Evolutionary conservation across 805 yeast genomes (phyloP).

Genomic region (Zygoascus tannicola): DNA sequence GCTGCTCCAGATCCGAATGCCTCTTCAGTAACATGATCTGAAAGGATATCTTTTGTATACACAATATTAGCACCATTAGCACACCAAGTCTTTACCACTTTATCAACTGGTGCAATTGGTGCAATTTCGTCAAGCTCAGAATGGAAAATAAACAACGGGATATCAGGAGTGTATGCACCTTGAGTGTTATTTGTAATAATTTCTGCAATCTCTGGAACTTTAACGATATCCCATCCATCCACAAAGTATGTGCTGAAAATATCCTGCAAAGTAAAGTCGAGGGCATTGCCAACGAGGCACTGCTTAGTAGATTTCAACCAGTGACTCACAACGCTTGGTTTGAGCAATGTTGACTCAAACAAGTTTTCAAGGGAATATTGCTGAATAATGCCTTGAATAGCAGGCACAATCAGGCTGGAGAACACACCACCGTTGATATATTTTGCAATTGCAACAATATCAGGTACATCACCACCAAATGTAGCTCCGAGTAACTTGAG

Average conservation of each 20-base stretch:
- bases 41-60: slow-evolving; percentile 1
- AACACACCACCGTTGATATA: slow-evolving; percentile 16
- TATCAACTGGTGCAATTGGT: slow-evolving; percentile 2
- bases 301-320: slow-evolving; percentile 6
- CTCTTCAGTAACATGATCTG: slow-evolving; percentile 9
- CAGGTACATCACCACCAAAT: slow-evolving; percentile 18
- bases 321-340: background rate
- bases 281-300: slow-evolving; percentile 13
- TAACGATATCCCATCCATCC: slow-evolving; percentile 14
- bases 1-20: slow-evolving; percentile 10
- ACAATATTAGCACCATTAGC: slow-evolving; percentile 8
- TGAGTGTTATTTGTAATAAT: slow-evolving; percentile 16
- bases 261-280: slow-evolving; percentile 12
- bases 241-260: slow-evolving; percentile 16
- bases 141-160: slow-evolving; percentile 11
- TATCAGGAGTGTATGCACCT: slow-evolving; percentile 20
- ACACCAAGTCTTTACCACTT: slow-evolving; percentile 1
- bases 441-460: slow-evolving; percentile 10
- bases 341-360: background rate
- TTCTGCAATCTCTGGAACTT: slow-evolving; percentile 7
- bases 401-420: slow-evolving; percentile 19
- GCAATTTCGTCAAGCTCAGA: background rate
- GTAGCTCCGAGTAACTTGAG: slow-evolving; percentile 20
- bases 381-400: slow-evolving; percentile 20
- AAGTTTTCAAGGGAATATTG: slow-evolving; percentile 17